Conservation (phyloP, 306 rosid genomes). For the Cicer pinnatifidum region DNA sequence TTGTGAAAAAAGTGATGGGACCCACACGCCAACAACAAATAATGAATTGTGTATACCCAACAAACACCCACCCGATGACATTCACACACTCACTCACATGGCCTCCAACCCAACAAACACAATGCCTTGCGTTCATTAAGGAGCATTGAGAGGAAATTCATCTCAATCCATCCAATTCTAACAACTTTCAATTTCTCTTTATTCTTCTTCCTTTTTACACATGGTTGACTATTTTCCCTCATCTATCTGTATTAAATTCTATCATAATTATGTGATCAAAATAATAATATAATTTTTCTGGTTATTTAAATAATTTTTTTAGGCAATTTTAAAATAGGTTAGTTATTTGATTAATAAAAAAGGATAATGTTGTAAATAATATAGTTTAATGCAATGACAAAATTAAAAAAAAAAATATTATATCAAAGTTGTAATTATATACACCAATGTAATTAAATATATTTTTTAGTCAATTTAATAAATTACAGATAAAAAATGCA, state of each 20-base stretch:
- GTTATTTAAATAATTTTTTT: no score
- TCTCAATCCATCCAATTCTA: constrained; percentile 26
- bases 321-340: no score
- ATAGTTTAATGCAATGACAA: no score
- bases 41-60: constrained; percentile 39
- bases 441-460: no score
- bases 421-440: no score
- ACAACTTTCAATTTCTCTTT: constrained; percentile 32
- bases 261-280: no score
- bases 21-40: constrained; percentile 25
- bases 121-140: constrained; percentile 33
- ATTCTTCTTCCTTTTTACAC: background rate
- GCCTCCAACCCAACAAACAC: constrained; percentile 26
- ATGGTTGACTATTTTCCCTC: constrained; percentile 26
- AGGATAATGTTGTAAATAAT: no score
- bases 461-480: no score
- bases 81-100: constrained; percentile 40
- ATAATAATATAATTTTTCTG: no score
- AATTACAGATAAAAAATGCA: no score
- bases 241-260: background rate
- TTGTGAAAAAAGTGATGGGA: constrained; percentile 38
- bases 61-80: constrained; percentile 36
- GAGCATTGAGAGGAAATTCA: constrained; percentile 23
- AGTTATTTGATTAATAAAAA: no score
- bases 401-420: no score